Evolutionary conservation across 2,329 filamentous ascomycete genomes (phyloP).

Genomic region (Aspergillus udagawae): DNA sequence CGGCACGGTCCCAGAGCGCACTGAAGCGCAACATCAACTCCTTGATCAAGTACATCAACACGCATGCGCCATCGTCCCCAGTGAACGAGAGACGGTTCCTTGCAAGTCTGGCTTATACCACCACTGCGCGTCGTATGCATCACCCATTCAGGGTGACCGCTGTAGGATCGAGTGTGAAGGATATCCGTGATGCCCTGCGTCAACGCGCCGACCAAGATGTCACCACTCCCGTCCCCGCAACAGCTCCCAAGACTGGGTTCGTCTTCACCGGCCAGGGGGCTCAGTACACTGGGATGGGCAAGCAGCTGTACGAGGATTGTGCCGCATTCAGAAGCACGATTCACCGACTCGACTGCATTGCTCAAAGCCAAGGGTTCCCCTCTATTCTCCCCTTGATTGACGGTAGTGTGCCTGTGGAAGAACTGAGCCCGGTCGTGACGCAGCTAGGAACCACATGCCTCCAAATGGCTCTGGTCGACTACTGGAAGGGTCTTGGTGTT

Average conservation of each 20-base stretch:
- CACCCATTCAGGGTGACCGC: slow-evolving; percentile 35
- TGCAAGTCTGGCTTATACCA: slow-evolving; percentile 59
- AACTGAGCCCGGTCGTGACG: slow-evolving; percentile 27
- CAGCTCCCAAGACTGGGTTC: slow-evolving; percentile 29
- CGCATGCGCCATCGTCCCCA: slow-evolving; percentile 33
- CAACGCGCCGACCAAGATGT: slow-evolving; percentile 16
- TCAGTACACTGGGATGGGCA: slow-evolving; percentile 35
- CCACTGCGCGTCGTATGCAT: slow-evolving; percentile 53
- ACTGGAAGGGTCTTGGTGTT: slow-evolving; percentile 36
- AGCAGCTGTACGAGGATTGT: slow-evolving; percentile 31
- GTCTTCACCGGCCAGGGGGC: slow-evolving; percentile 40
- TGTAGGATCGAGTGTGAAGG: slow-evolving; percentile 23
- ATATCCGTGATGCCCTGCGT: slow-evolving; percentile 28
- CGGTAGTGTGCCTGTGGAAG: slow-evolving; percentile 25
- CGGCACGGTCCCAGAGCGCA: slow-evolving; percentile 48
- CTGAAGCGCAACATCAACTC: slow-evolving; percentile 51
- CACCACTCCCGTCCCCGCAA: slow-evolving; percentile 26
- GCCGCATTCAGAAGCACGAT: slow-evolving; percentile 29
- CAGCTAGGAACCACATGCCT: slow-evolving; percentile 38
- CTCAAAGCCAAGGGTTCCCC: slow-evolving; percentile 31
- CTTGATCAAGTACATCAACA: slow-evolving; percentile 51
- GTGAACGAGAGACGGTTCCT: slow-evolving; percentile 39
- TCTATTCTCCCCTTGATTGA: slow-evolving; percentile 35
- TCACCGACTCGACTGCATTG: slow-evolving; percentile 29
- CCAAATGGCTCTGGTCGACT: slow-evolving; percentile 37